Evolutionary conservation across 495 filamentous ascomycete genomes (phyloP).

Genomic region (Annulohypoxylon maeteangense): DNA sequence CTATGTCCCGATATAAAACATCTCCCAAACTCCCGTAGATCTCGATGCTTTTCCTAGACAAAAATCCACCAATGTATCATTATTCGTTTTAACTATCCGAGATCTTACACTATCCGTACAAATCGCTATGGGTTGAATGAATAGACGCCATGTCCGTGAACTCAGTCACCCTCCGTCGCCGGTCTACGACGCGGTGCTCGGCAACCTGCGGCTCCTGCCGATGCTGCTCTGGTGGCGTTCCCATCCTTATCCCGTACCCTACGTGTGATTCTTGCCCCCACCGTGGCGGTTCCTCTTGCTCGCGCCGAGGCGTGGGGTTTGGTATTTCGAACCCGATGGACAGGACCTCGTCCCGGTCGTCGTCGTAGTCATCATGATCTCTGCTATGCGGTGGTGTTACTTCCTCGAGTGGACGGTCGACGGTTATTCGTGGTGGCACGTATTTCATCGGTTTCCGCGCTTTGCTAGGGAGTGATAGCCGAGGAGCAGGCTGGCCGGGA

Average conservation of each 20-base stretch:
- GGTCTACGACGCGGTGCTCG: constrained; percentile 16
- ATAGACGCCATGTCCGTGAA: constrained; percentile 25
- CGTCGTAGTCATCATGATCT: background rate
- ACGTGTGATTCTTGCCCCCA: constrained; percentile 28
- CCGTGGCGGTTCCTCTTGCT: background rate
- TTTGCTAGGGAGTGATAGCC: constrained; percentile 15
- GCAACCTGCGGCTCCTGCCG: background rate
- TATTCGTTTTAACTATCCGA: background rate
- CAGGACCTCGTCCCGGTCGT: constrained; percentile 25
- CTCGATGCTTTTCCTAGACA: background rate
- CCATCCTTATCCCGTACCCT: constrained; percentile 22
- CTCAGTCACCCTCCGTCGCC: constrained; percentile 27
- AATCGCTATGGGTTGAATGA: background rate
- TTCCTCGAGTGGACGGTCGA: background rate
- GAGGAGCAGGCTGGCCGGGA: constrained; percentile 1
- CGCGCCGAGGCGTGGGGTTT: background rate
- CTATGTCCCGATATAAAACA: background rate
- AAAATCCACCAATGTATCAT: background rate
- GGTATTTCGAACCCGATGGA: constrained; percentile 21
- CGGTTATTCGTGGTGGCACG: constrained; percentile 7
- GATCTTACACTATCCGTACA: constrained; percentile 4
- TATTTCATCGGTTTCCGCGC: constrained; percentile 24
- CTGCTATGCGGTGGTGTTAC: background rate
- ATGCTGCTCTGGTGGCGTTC: constrained; percentile 15
- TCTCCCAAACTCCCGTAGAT: background rate